phyloP scores from a whole-genome alignment of 139 green algal species.

The Auxenochlorella pyrenoidosa region DNA sequence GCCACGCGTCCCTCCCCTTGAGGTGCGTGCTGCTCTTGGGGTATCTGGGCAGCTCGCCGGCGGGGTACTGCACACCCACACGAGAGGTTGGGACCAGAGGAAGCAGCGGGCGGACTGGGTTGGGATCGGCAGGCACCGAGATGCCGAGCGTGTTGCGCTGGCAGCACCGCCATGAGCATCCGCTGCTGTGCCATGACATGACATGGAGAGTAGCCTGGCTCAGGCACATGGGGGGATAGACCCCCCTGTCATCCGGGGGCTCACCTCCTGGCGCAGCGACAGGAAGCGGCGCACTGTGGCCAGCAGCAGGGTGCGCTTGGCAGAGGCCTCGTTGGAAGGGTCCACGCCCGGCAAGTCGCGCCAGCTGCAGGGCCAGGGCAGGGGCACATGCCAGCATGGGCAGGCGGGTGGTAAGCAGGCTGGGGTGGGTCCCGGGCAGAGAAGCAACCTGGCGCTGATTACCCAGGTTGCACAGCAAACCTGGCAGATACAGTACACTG shows the following conservation, averaged over 20 bases:
- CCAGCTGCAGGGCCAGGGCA: slow-evolving; percentile 4
- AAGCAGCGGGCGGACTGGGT: too few relatives aligned
- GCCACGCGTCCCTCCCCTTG: slow-evolving; percentile 18
- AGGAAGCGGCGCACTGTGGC: slow-evolving; percentile 41
- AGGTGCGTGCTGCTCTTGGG: slow-evolving; percentile 9
- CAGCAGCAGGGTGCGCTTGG: slow-evolving; percentile 5
- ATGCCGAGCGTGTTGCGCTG: too few relatives aligned
- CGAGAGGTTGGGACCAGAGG: background rate
- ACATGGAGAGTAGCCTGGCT: too few relatives aligned
- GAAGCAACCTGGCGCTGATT: too few relatives aligned
- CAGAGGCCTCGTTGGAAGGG: background rate
- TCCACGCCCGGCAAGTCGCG: slow-evolving; percentile 34
- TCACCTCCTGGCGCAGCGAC: slow-evolving; percentile 17
- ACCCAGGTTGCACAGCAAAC: background rate
- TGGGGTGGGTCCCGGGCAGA: background rate
- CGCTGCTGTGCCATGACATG: too few relatives aligned
- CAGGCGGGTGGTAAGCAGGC: background rate
- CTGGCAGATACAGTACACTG: too few relatives aligned
- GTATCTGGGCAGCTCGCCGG: slow-evolving; percentile 2
- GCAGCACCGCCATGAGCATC: too few relatives aligned
- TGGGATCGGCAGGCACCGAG: too few relatives aligned
- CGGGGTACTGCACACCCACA: slow-evolving; percentile 9
- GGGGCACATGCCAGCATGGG: background rate
- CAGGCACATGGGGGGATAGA: too few relatives aligned
- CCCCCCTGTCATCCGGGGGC: too few relatives aligned